Base-by-base conservation (phyloP, 768 basidiomycete genomes). In the Artomyces pyxidatus region DNA sequence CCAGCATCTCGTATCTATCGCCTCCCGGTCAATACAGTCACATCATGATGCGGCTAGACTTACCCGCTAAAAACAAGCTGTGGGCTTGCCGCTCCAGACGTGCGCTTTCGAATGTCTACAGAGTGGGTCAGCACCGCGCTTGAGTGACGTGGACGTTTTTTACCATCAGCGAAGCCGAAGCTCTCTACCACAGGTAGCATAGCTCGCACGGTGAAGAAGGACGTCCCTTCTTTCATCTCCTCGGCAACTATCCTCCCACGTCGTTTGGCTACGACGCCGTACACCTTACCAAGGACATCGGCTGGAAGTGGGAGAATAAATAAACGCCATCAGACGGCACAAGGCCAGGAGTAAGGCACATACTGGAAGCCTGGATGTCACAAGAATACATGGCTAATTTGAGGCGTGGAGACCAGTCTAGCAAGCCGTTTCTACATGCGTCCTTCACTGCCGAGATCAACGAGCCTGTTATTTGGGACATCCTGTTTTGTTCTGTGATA, bases 371-470 rank as follows among this genome's bases (percentile, higher is more conserved):
- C 68, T 97, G 96, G 47, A 99, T 98, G 61, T 98, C 94, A 65
- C 95, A 99, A 11, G 87, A 85, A 65, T 99, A 99, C 92, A 98
- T 98, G 0, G 96, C 96, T 57, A 99, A 71, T 82, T 94, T 89
- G 57, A 99, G 75, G 49, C 96, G 75, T 12, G 96, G 96, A 2
- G 94, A 97, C 96, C 96, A 99, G 65, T 98, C 96, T 39, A 98
- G 70, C 49, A 99, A 63, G 1, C 88, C 93, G 55, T 82, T 85
- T 51, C 88, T 78, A 63, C 93, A 98, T 0, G 90, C 84, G 58
- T 99, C 96, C 63, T 85, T 80, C 35, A 90, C 82, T 3, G 83
- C 77, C 3, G 96, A 88, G 54, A 95, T 92, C 41, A 96, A 71
- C 2, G 93, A 93, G 12, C 96, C 96, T 1, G 86, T 83, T 22